A percentile compares a stretch with the other conserved stretches of the same genome.
Conservation (phyloP, 2,329 filamentous ascomycete genomes). For the Parasarocladium wereldwijsianum region DNA sequence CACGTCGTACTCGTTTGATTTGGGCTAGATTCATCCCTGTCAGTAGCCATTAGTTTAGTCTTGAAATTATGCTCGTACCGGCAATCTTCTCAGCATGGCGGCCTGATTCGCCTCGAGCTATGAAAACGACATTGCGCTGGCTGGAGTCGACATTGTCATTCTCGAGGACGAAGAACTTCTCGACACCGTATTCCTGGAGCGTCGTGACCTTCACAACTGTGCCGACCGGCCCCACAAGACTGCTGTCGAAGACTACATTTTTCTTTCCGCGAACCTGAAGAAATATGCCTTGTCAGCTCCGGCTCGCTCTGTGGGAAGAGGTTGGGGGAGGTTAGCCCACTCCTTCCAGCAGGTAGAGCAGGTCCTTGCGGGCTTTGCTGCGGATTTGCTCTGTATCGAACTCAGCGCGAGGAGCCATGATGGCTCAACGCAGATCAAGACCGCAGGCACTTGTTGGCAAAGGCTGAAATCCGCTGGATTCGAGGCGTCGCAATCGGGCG, state of each 20-base stretch:
- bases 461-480: neutral
- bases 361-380: slow-evolving; percentile 72
- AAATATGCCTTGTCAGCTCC: slow-evolving; percentile 8
- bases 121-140: slow-evolving; percentile 89
- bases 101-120: slow-evolving; percentile 79
- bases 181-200: slow-evolving; percentile 91
- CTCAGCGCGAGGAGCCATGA: slow-evolving; percentile 54
- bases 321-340: slow-evolving; percentile 47
- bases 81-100: slow-evolving; percentile 75
- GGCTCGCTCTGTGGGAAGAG: slow-evolving; percentile 5
- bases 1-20: slow-evolving; percentile 76
- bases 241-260: slow-evolving; percentile 86
- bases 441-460: neutral
- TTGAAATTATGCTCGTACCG: too few relatives aligned
- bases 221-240: slow-evolving; percentile 77
- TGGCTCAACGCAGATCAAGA: slow-evolving; percentile 26
- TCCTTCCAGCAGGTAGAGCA: slow-evolving; percentile 82
- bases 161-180: slow-evolving; percentile 93
- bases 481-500: neutral
- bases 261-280: slow-evolving; percentile 91
- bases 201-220: slow-evolving; percentile 91
- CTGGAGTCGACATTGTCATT: slow-evolving; percentile 90
- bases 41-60: too few relatives aligned
- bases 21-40: too few relatives aligned
- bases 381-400: slow-evolving; percentile 65